Base-by-base conservation (phyloP, 139 green algal genomes). In the Picochlorum costavermella region DNA sequence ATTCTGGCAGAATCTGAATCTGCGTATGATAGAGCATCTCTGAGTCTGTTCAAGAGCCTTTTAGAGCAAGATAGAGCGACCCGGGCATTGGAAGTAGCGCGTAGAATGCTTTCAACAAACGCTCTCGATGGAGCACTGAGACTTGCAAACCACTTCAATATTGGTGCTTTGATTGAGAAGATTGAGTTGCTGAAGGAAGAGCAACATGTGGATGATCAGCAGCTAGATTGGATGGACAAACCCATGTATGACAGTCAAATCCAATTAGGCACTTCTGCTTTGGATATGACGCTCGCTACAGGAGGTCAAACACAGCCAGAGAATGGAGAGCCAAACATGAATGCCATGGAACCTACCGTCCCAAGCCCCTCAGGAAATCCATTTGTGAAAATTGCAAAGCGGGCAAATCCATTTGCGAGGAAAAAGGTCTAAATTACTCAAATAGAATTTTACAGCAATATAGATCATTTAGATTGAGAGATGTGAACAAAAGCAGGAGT, bases 71-170 rank as follows among this genome's bases (percentile, higher is more conserved):
- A 81, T 50, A 73, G 67, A 13, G 56, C 77, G 44, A 56, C 44
- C 3, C 71, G 73, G 31, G 80, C 75, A 9, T 61, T 86, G 67
- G 74, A 89, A 71, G 40, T 82, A 43, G 84, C 77, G 8, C 46
- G 31, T n/a, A 46, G 61, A 33, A 71, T 92, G 50, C 70, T 76
- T 20, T 62, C 65, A 29, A 67, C 60, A 43, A 65, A 37, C 0
- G 63, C 58, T 17, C 25, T 84, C 29, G 60, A 79, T 45, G 80
- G 80, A 3, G 80, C 80, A 2, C 55, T 84, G 5, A 86, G 82
- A 69, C 70, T 90, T 46, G 77, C 82, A 40, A 80, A 74, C 53
- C 70, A 83, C 56, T 51, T 72, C 58, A 56, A 68, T 48, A 60
- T 73, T 29, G 12, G 37, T 29, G 10, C 20, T 8, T 50, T 74